Base-by-base conservation (phyloP, 768 basidiomycete genomes). In the Daedaleopsis nitida region DNA sequence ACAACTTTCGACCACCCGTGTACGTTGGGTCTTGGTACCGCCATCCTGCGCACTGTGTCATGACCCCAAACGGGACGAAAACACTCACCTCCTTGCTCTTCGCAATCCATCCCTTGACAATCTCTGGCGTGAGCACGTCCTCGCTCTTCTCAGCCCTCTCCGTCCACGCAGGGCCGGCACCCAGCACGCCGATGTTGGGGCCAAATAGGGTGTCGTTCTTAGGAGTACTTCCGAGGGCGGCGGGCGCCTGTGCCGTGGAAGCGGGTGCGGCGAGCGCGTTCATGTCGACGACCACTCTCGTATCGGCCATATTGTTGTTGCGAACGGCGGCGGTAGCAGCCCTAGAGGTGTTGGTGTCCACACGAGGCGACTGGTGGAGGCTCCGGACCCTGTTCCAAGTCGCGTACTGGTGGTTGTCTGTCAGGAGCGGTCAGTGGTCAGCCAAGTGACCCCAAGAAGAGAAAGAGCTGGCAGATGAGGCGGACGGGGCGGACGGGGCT, bases 151-250 rank as follows among this genome's bases (percentile, higher is more conserved):
- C 88, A 53, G 78, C 78, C 27, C 72, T 68, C 27, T 83, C 74
- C 1, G 91, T 86, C 92, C 92, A 94, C 0, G 83, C 74, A 10
- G 92, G 91, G 0, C 85, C 85, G 56, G 78, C 81, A 69, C 76
- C 83, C 49, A 89, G 83, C 53, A 88, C 81, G 11, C 95, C 95
- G 58, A 97, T 91, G 72, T 89, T 91, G 10, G 95, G 95, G 0
- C 95, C 95, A 74, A 96, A 97, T 48, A 97, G 83, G 0, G 92
- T 88, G 61, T 94, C 91, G 13, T 85, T 42, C 39, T 42, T 17
- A 42, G 39, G 39, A 10, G 39, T 84, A 45, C 85, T 84, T 71
- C 85, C 87, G 55, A 65, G 68, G 1, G 69, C 63, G 38, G 65
- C 43, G 19, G 65, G 60, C 50, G 57, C 12, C 47, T 49, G 38